Evolutionary conservation across 2,329 filamentous ascomycete species (phyloP), one percentile per base, ranked within the genome.

Genomic region (Diaporthe australafricana): DNA sequence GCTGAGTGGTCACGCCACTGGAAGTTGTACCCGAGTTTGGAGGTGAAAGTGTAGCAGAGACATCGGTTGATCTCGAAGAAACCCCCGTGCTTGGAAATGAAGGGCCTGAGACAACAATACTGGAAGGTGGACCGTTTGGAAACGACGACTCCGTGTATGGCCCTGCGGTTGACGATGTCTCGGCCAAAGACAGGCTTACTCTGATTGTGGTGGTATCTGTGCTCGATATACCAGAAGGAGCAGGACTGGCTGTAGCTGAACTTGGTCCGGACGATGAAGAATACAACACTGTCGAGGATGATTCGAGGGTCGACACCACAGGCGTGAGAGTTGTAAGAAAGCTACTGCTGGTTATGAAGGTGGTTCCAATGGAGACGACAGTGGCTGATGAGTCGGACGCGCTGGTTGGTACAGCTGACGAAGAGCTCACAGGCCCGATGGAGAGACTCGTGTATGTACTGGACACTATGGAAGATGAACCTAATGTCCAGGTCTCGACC

Each of bases 401-500:
- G 32, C 32, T 57, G 45, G 45, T 65, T 16, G 30, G 8, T 16
- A 40, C 25, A 11, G 53, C 38, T 20, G 45, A 42, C 9, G 42
- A 42, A 40, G 57, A 57, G 30, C 53, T 62, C 14, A 17, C 17
- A 4, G 30, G 22, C 22, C 42, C 62, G 8, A 35, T 60, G 7
- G 62, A 40, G 30, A 22, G 6, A 35, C 52, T 48, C 9, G 5
- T 42, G n/a, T 30, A 30, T 40, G 9, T 65, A 22, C 48, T 52
- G 17, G 25, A 50, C 30, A n/a, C 38, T 5, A 47, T 45, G 48
- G 42, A 9, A 17, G 65, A 66, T 22, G 69, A 52, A 38, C 56
- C 57, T 16, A 65, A 12, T 25, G 65, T 73, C n/a, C 62, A 47
- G 27, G 55, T 66, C 5, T 60, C 55, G 8, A 66, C 65, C 25